Conservation (phyloP, 768 basidiomycete species). For the Nidula microcarpa region DNA sequence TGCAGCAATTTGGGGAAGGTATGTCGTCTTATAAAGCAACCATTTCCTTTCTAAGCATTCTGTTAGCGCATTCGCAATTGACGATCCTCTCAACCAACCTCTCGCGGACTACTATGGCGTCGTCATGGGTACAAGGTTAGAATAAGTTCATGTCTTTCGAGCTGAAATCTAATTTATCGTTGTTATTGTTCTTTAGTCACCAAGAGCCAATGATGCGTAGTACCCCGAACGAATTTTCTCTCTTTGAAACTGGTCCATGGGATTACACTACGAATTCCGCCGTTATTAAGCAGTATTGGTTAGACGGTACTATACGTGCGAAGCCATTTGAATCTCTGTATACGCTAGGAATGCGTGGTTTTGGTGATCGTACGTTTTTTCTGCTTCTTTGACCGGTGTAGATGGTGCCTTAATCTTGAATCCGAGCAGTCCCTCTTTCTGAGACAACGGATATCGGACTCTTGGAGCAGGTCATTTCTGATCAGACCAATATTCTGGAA, state of each 20-base stretch:
- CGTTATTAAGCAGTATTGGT: slow-evolving; percentile 60
- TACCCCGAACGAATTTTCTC: slow-evolving; percentile 61
- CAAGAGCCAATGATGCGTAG: slow-evolving; percentile 77
- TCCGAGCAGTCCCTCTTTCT: slow-evolving; percentile 43
- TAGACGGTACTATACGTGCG: slow-evolving; percentile 54
- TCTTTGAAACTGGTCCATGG: slow-evolving; percentile 57
- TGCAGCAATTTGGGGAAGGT: slow-evolving; percentile 41
- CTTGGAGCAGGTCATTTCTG: slow-evolving; percentile 51
- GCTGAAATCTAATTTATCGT: neutral
- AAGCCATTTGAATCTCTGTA: slow-evolving; percentile 59
- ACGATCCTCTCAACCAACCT: slow-evolving; percentile 58
- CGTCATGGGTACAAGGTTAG: slow-evolving; percentile 66
- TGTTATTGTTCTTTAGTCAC: slow-evolving; percentile 32
- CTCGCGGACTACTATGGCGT: slow-evolving; percentile 64
- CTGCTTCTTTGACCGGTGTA: neutral
- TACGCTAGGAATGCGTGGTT: slow-evolving; percentile 70
- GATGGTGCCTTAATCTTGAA: neutral
- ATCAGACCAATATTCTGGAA: slow-evolving; percentile 60
- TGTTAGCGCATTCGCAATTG: slow-evolving; percentile 48
- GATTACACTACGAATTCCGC: slow-evolving; percentile 55
- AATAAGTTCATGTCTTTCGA: neutral
- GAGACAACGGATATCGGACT: slow-evolving; percentile 46
- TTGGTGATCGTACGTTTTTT: slow-evolving; percentile 41
- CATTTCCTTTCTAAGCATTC: neutral
- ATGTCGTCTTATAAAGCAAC: slow-evolving; percentile 1